Conservation (phyloP, 1,284 basidiomycete genomes). For the Heliocybe sulcata region DNA sequence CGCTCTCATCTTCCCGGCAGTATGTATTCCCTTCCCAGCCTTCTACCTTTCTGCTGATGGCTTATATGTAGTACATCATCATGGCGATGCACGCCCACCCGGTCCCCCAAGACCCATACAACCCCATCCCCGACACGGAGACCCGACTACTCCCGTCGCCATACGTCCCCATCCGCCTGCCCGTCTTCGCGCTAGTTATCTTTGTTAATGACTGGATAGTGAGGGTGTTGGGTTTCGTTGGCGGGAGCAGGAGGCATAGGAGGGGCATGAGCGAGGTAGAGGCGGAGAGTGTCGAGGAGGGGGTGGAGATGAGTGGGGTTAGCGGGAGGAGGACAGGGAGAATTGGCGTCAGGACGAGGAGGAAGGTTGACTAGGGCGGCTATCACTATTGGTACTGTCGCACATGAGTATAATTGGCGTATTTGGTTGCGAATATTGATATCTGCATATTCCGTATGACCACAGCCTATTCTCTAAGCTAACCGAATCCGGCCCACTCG, state of each 20-base stretch:
- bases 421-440: too few species aligned
- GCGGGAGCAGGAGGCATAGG: conserved; percentile 26
- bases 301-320: conserved; percentile 16
- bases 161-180: conserved; percentile 70
- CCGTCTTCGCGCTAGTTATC: conserved; percentile 65
- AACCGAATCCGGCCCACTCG: conserved; percentile 92
- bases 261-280: conserved; percentile 32
- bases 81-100: conserved; percentile 70
- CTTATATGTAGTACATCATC: conserved; percentile 57
- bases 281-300: conserved; percentile 45
- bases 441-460: too few species aligned
- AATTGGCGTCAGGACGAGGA: background rate
- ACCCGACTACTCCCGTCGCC: conserved; percentile 55
- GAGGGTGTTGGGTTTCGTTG: conserved; percentile 45
- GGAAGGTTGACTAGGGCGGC: background rate
- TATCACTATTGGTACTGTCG: background rate
- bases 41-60: conserved; percentile 5
- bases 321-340: conserved; percentile 12
- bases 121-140: conserved; percentile 34
- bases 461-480: too few species aligned
- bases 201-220: conserved; percentile 70
- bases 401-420: too few species aligned
- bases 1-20: conserved; percentile 70
- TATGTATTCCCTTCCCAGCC: conserved; percentile 26
- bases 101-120: conserved; percentile 63